Percentiles rank a stretch among this genome's conserved stretches.
Conservation (phyloP, 2,329 filamentous ascomycete species). For the Hymenoscyphus scutula region DNA sequence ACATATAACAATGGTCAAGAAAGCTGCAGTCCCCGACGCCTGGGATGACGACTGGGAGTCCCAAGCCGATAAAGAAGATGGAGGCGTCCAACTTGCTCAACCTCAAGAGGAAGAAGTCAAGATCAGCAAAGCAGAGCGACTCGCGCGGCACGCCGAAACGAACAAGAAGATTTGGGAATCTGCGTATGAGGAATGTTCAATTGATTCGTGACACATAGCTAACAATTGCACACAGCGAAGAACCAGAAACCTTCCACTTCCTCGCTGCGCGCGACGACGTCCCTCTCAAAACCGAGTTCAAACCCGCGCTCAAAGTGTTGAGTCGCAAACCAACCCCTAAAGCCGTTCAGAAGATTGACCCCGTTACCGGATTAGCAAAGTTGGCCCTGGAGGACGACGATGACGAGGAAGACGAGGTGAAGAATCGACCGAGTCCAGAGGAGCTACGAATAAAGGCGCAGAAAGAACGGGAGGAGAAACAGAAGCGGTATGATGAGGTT, state of each 20-base stretch:
- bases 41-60: slow-evolving; percentile 91
- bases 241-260: slow-evolving; percentile 72
- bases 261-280: slow-evolving; percentile 63
- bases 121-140: slow-evolving; percentile 71
- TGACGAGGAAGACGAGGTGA: slow-evolving; percentile 62
- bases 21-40: slow-evolving; percentile 62
- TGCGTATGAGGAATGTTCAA: slow-evolving; percentile 56
- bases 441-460: slow-evolving; percentile 77
- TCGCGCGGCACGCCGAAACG: slow-evolving; percentile 76
- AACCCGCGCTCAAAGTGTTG: slow-evolving; percentile 78
- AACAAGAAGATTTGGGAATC: slow-evolving; percentile 88
- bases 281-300: slow-evolving; percentile 70
- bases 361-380: slow-evolving; percentile 47
- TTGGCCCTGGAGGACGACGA: slow-evolving; percentile 56
- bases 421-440: slow-evolving; percentile 65
- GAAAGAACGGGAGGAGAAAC: slow-evolving; percentile 81
- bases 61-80: slow-evolving; percentile 61
- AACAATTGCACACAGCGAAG: slow-evolving; percentile 46
- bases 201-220: background rate
- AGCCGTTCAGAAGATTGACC: slow-evolving; percentile 57
- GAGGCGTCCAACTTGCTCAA: slow-evolving; percentile 20
- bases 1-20: slow-evolving; percentile 37
- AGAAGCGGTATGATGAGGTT: slow-evolving; percentile 84
- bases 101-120: slow-evolving; percentile 28
- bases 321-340: slow-evolving; percentile 73